Conservation (phyloP, 2,329 filamentous ascomycete genomes). For the Aspergillus ruber region DNA sequence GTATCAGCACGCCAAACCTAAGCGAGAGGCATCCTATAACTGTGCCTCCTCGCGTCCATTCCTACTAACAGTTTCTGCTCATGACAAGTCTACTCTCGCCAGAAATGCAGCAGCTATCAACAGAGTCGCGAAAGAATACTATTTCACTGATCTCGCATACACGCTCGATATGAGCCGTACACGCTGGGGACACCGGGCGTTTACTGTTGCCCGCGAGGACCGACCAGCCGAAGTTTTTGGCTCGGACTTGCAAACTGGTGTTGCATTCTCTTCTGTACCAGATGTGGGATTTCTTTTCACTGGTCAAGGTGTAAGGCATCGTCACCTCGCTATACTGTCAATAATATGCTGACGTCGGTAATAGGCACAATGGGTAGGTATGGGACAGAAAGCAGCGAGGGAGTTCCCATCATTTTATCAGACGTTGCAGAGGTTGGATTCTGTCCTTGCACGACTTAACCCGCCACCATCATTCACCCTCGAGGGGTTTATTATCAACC, state of each 20-base stretch:
- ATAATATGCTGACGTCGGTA: too few relatives aligned
- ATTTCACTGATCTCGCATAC: not conserved
- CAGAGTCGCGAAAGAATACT: not conserved
- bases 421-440: not conserved
- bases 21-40: not conserved
- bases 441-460: not conserved
- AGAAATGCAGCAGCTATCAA: not conserved
- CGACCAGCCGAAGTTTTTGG: not conserved
- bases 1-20: constrained; percentile 1
- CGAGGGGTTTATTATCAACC: not conserved
- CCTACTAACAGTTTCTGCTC: not conserved
- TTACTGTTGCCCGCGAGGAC: not conserved
- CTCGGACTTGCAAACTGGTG: not conserved
- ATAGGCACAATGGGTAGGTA: constrained; percentile 21
- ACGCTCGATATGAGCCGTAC: not conserved
- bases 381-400: constrained; percentile 13
- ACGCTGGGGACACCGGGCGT: not conserved
- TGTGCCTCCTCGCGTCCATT: not conserved
- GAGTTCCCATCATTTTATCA: not conserved
- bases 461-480: not conserved
- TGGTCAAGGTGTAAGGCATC: constrained; percentile 18
- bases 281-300: constrained; percentile 19
- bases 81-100: not conserved
- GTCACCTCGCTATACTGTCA: too few relatives aligned
- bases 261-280: not conserved